Base-by-base conservation (phyloP, 352 stramenopile species). In the Pythium biforme region DNA sequence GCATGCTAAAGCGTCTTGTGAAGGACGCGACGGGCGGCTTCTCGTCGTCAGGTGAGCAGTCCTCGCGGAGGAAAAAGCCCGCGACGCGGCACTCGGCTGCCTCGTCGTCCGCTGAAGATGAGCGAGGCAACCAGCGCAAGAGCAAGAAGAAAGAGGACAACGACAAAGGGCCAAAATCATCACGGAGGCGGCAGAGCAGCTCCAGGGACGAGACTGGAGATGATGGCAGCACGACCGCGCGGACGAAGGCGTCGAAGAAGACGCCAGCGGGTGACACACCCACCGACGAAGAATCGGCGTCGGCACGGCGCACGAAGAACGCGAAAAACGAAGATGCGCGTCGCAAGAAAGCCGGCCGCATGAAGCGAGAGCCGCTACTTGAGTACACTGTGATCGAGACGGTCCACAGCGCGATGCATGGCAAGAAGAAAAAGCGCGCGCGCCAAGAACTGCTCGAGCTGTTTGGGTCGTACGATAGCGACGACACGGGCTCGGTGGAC, bases 361-460 rank as follows among this genome's bases (percentile, higher is more conserved):
- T 79, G 74, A 86, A 84, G 53, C 74, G 80, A 33, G 68, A 78
- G 29, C 77, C 77, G 10, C 46, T 89, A 54, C 54, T 89, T 12
- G 75, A 84, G 19, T 65, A 70, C 22, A 34, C 45, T 0, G 60
- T 81, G n/a, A 74, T 89, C 10, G 72, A 85, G 47, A 60, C 68
- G 5, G 76, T 89, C 15, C 64, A 88, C 52, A 83, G 76, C 33
- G 76, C 73, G 6, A 75, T 83, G 64, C 66, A 74, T 27, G 78
- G 77, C 7, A 70, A 79, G 41, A 70, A 74, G 26, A 73, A 75
- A 22, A 77, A 79, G 40, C 61, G 55, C 2, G 74, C 68, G 19
- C 75, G 78, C 22, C 51, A 72, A 4, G 64, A 82, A 47, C 74
- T 86, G 39, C 64, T 77, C 10, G 58, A 75, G 40, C 60, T 81